These are phyloP conservation scores for Peronosclerospora sorghi DNA, from an alignment of 352 stramenopile species.

Conservation along the genomic window DNA sequence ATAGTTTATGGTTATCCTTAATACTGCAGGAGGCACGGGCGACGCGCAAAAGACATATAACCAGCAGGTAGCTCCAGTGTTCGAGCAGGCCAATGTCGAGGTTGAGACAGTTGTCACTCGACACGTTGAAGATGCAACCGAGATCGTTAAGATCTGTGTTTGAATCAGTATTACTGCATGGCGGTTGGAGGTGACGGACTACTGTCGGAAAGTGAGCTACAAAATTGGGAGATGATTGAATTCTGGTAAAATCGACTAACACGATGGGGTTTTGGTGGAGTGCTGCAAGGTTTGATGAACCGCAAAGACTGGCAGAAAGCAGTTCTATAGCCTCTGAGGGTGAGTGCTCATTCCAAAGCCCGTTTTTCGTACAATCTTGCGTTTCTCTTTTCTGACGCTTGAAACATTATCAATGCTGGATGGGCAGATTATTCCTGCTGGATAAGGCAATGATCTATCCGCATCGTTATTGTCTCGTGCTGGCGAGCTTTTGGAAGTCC, in stretches of 20 bases:
- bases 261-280: slow-evolving; percentile 16
- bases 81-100: slow-evolving; percentile 42
- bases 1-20: slow-evolving; percentile 58
- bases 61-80: slow-evolving; percentile 37
- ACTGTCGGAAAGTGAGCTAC: slow-evolving; percentile 50
- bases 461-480: slow-evolving; percentile 37
- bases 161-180: slow-evolving; percentile 51
- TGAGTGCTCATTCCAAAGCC: slow-evolving; percentile 12
- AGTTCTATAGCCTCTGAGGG: slow-evolving; percentile 37
- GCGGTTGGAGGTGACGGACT: slow-evolving; percentile 59
- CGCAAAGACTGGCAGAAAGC: slow-evolving; percentile 49
- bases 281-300: slow-evolving; percentile 64
- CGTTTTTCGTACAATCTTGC: not conserved
- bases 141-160: slow-evolving; percentile 38
- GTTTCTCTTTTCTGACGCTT: not conserved
- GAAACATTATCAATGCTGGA: no score
- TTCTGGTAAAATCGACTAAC: slow-evolving; percentile 1
- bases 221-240: not conserved
- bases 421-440: slow-evolving; percentile 31
- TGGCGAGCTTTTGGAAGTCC: slow-evolving; percentile 31
- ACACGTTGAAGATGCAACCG: slow-evolving; percentile 32
- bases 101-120: slow-evolving; percentile 36
- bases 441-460: slow-evolving; percentile 58
- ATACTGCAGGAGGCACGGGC: slow-evolving; percentile 47
- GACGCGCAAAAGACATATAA: slow-evolving; percentile 45